Evolutionary conservation across 1,284 basidiomycete genomes (phyloP).

Genomic region (Veloporphyrellus conicus): DNA sequence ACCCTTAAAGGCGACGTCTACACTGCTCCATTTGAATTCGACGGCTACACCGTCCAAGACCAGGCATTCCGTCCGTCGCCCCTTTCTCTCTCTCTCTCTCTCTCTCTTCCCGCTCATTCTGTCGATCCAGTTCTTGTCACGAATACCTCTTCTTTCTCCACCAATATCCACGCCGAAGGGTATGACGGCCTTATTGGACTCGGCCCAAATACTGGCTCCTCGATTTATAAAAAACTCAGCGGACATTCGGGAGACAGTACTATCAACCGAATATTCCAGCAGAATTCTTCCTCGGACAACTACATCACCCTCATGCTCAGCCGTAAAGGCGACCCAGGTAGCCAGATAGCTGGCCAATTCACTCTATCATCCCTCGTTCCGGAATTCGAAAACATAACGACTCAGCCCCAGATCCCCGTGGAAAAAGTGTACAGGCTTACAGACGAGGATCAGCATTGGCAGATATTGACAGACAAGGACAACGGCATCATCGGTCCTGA

Average conservation of each 20-base stretch:
- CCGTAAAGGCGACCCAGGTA: constrained; percentile 50
- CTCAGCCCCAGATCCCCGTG: constrained; percentile 62
- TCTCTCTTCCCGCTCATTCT: constrained; percentile 5
- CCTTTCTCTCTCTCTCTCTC: constrained; percentile 4
- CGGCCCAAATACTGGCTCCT: constrained; percentile 68
- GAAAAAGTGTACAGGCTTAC: constrained; percentile 46
- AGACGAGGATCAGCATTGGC: constrained; percentile 70
- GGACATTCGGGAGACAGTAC: constrained; percentile 49
- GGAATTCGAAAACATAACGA: constrained; percentile 57
- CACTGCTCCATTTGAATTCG: constrained; percentile 54
- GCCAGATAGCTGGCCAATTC: constrained; percentile 52
- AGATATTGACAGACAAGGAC: constrained; percentile 59
- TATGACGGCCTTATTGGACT: constrained; percentile 71
- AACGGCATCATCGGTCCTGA: constrained; percentile 67
- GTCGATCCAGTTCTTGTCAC: constrained; percentile 54
- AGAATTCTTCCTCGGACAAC: constrained; percentile 51
- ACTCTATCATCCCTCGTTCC: constrained; percentile 48
- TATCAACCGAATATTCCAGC: constrained; percentile 57
- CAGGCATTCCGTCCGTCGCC: constrained; percentile 66
- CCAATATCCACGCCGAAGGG: constrained; percentile 55
- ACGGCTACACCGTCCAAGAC: constrained; percentile 51
- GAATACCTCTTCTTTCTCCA: constrained; percentile 62
- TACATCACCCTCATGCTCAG: constrained; percentile 68
- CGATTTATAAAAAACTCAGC: constrained; percentile 55
- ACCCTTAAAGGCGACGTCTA: constrained; percentile 53